Evolutionary conservation across 495 filamentous ascomycete genomes (phyloP), one percentile per base, ranked within the genome.

Genomic region (Xylaria grammica): DNA sequence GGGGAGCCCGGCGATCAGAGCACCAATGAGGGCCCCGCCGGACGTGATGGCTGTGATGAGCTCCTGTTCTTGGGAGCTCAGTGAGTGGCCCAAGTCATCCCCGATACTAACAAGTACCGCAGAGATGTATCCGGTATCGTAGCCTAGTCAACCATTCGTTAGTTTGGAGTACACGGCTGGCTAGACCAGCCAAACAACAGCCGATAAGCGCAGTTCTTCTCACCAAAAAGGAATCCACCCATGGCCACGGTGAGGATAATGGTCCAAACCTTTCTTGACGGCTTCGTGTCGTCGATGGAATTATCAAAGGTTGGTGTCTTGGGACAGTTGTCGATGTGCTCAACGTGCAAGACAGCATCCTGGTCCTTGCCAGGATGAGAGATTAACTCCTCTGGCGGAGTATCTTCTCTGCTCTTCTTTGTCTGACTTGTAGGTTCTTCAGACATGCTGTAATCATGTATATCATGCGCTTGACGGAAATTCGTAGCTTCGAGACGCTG

Each of bases 121-220:
- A 11, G 77, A 80, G 57, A 84, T 84, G 70, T 82, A 76, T 32
- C 81, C 81, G 34, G 81, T 82, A 61, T 84, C 80, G 57, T 82
- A 83, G 11, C 80, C 46, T 49, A 27, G 22, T 24, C 15, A 5
- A 49, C 4, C 5, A 9, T 49, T 15, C 5, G 22, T 49, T 15
- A 49, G 46, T 9, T 0, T 26, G 26, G 20, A 49, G 11, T 49
- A 4, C 20, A 49, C 24, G 15, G 24, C 19, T 22, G 13, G 24
- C 15, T 11, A 29, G 26, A 27, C 19, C 22, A 22, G 24, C 26
- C 24, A 29, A 26, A 22, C 13, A 77, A 60, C 20, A 4, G 0
- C 26, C 20, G 30, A 19, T 29, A 6, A 29, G 54, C 24, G 69
- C 68, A 49, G 22, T 27, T 49, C 2, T 10, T 15, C 20, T 49